These are phyloP conservation scores for Picocystis salinarum DNA, from an alignment of 139 green algal species.

Conservation along the genomic window DNA sequence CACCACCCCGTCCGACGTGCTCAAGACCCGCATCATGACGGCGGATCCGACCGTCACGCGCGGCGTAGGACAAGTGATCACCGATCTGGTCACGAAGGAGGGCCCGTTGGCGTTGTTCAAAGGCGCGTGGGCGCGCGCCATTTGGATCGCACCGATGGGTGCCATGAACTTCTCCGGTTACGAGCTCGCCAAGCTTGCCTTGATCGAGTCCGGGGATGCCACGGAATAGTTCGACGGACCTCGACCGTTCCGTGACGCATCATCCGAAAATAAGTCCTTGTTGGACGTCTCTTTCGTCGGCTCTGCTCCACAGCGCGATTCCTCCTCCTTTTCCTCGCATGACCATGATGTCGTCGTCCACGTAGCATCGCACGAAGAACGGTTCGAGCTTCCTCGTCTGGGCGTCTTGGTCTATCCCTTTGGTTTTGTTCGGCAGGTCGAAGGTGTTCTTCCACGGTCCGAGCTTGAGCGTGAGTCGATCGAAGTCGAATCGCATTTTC, in stretches of 20 bases:
- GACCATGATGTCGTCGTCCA: slow-evolving; percentile 17
- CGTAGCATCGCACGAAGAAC: slow-evolving; percentile 29
- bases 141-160: slow-evolving; percentile 47
- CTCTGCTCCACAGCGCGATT: slow-evolving; percentile 32
- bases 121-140: slow-evolving; percentile 28
- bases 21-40: slow-evolving; percentile 58
- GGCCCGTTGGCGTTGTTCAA: slow-evolving; percentile 37
- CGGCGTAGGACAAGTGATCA: background rate
- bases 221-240: too few species aligned
- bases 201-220: too few species aligned
- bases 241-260: too few species aligned
- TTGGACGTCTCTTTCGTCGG: too few species aligned
- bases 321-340: slow-evolving; percentile 22
- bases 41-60: too few species aligned
- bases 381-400: slow-evolving; percentile 4
- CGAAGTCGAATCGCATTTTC: slow-evolving; percentile 24
- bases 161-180: slow-evolving; percentile 60
- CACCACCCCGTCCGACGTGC: slow-evolving; percentile 43
- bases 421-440: background rate
- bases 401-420: background rate
- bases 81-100: slow-evolving; percentile 17
- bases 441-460: slow-evolving; percentile 8
- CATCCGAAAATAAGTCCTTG: too few species aligned
- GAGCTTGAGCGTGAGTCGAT: slow-evolving; percentile 21
- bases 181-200: slow-evolving; percentile 42